Conservation (phyloP, 2,329 filamentous ascomycete genomes). For the Fusarium miscanthi region DNA sequence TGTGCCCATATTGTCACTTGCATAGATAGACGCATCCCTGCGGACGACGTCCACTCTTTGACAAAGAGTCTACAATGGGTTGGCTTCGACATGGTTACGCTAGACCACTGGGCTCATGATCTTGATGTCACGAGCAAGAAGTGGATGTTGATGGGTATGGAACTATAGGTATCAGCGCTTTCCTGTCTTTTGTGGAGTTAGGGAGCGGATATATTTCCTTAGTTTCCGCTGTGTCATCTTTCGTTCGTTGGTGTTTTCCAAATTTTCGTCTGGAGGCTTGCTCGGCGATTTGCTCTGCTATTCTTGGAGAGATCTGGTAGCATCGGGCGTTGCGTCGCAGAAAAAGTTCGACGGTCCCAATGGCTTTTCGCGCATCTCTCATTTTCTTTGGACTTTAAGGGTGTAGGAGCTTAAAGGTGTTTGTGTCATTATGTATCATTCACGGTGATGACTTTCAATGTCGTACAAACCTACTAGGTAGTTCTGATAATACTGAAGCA, state of each 20-base stretch:
- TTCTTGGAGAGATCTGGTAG: conserved; percentile 24
- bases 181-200: conserved; percentile 36
- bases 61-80: conserved; percentile 92
- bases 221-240: conserved; percentile 26
- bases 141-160: conserved; percentile 92
- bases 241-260: conserved; percentile 34
- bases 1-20: conserved; percentile 84
- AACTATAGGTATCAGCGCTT: conserved; percentile 69
- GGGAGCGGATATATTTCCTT: conserved; percentile 33
- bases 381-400: conserved; percentile 17
- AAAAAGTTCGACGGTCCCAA: conserved; percentile 22
- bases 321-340: conserved; percentile 39
- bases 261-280: conserved; percentile 21
- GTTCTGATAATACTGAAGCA: conserved; percentile 28
- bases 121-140: conserved; percentile 75
- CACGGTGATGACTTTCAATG: conserved; percentile 9
- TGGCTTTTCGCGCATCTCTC: conserved; percentile 29
- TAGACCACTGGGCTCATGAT: conserved; percentile 78
- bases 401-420: conserved; percentile 33
- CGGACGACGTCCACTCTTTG: conserved; percentile 72
- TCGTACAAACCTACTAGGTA: conserved; percentile 21
- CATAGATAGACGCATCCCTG: conserved; percentile 76
- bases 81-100: conserved; percentile 84
- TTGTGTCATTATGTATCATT: conserved; percentile 15
- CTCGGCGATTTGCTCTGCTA: conserved; percentile 25